Evolutionary conservation across 2,329 filamentous ascomycete species (phyloP).

Genomic region (Tympanopsis confertula): DNA sequence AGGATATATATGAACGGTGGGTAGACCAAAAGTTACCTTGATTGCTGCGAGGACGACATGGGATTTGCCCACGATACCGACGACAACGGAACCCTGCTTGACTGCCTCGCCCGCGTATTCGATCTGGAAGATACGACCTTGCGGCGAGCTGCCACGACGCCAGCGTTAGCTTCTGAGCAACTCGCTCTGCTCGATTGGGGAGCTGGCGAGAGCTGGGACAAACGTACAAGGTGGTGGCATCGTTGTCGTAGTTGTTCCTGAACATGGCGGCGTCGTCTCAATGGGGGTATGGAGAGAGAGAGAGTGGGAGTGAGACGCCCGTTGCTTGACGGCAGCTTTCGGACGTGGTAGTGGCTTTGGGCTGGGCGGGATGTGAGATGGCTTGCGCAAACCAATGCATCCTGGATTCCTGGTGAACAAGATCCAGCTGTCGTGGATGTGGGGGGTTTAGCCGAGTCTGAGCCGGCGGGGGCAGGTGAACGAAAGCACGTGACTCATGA

Average conservation of each 20-base stretch:
- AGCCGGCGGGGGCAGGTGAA: too few relatives aligned
- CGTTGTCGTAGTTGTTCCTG: conserved; percentile 99
- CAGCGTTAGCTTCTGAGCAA: conserved; percentile 15
- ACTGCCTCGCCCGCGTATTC: conserved; percentile 98
- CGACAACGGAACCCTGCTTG: conserved; percentile 96
- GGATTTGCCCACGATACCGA: conserved; percentile 94
- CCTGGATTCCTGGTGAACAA: too few relatives aligned
- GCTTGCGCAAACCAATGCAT: too few relatives aligned
- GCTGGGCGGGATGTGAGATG: too few relatives aligned
- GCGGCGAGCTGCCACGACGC: conserved; percentile 63
- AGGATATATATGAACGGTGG: conserved; percentile 5
- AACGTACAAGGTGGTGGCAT: conserved; percentile 94
- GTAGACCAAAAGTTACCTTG: conserved; percentile 57
- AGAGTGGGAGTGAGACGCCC: conserved; percentile 8
- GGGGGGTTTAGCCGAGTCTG: too few relatives aligned
- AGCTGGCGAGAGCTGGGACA: too few relatives aligned
- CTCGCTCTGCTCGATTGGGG: too few relatives aligned
- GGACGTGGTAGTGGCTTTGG: too few relatives aligned
- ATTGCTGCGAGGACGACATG: conserved; percentile 90
- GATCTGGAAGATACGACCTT: conserved; percentile 98
- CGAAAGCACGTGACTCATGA: too few relatives aligned
- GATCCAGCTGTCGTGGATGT: too few relatives aligned
- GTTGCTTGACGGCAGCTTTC: too few relatives aligned
- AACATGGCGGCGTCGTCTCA: conserved; percentile 60
- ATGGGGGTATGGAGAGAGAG: conserved; percentile 3